These are phyloP conservation scores for Melastoma malabathricum DNA, from an alignment of 345 rosid species.

Conservation along the genomic window DNA sequence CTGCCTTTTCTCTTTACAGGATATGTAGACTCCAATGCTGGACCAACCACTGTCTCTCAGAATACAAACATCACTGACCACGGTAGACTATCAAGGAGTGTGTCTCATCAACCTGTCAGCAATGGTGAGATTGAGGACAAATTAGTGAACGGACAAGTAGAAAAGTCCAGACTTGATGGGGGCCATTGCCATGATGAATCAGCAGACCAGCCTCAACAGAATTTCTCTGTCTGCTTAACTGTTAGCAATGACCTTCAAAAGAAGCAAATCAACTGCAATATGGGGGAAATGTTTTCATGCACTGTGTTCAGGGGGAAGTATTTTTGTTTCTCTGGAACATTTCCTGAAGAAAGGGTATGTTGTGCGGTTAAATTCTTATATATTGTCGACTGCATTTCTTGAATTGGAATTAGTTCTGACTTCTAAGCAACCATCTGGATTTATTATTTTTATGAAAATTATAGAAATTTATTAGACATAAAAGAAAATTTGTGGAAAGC, in stretches of 20 bases:
- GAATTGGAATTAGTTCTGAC: not conserved
- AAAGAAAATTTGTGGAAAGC: no score
- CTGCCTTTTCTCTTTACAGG: slow-evolving; percentile 16
- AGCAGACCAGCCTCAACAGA: slow-evolving; percentile 20
- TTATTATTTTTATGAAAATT: slow-evolving; percentile 4
- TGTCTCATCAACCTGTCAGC: slow-evolving; percentile 16
- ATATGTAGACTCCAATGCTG: slow-evolving; percentile 32
- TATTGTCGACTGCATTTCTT: not conserved
- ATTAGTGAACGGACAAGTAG: slow-evolving; percentile 25
- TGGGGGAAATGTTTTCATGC: slow-evolving; percentile 22
- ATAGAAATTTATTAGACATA: no score
- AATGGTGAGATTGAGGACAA: slow-evolving; percentile 20
- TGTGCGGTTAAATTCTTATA: slow-evolving; percentile 1
- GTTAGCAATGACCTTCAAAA: slow-evolving; percentile 19
- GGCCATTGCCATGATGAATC: slow-evolving; percentile 15
- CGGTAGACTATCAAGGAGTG: slow-evolving; percentile 10
- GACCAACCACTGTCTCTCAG: slow-evolving; percentile 20
- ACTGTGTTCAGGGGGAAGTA: slow-evolving; percentile 55
- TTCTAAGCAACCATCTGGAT: not conserved
- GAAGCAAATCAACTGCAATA: slow-evolving; percentile 22
- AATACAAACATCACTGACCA: slow-evolving; percentile 22
- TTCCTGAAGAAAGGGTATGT: slow-evolving; percentile 82
- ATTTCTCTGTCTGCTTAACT: slow-evolving; percentile 13
- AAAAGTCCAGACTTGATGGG: slow-evolving; percentile 17
- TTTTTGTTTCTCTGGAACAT: slow-evolving; percentile 61